Percentiles rank a stretch among this genome's conserved stretches.
Conservation (phyloP, 139 green algal species). For the Astrephomene gubernaculifera region DNA sequence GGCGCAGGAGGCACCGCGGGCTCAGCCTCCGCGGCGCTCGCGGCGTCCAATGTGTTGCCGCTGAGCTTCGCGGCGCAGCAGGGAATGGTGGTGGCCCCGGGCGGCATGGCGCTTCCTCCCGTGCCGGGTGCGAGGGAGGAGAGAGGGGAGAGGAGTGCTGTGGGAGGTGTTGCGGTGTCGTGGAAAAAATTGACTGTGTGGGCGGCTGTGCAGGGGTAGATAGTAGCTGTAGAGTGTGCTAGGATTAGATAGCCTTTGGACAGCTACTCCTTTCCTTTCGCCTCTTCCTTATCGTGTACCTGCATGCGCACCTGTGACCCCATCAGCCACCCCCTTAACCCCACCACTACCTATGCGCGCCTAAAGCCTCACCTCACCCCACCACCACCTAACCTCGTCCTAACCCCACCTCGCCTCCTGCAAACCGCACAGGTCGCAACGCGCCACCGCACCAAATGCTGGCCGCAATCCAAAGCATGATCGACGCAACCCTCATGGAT, state of each 20-base stretch:
- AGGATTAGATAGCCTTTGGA: no score
- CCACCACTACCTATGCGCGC: background rate
- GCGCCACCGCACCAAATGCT: background rate
- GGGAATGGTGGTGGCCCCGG: background rate
- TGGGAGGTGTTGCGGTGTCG: background rate
- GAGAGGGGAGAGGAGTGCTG: background rate
- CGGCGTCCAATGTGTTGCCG: slow-evolving; percentile 23
- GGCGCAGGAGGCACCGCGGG: background rate
- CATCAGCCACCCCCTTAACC: background rate
- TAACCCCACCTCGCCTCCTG: background rate
- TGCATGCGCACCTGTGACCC: background rate
- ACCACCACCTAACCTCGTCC: background rate
- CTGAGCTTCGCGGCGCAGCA: background rate
- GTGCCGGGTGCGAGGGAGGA: no score
- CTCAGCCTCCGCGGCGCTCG: slow-evolving; percentile 20
- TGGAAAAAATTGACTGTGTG: background rate
- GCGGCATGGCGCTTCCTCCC: background rate
- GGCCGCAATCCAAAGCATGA: slow-evolving; percentile 17
- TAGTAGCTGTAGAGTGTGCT: no score
- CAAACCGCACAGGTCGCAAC: slow-evolving; percentile 6
- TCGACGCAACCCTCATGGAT: slow-evolving; percentile 1
- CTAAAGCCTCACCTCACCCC: background rate
- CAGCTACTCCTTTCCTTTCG: background rate
- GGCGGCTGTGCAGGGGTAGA: background rate
- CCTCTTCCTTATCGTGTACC: background rate